Conservation (phyloP, 2,329 filamentous ascomycete genomes). For the Dothidotthia symphoricarpi region DNA sequence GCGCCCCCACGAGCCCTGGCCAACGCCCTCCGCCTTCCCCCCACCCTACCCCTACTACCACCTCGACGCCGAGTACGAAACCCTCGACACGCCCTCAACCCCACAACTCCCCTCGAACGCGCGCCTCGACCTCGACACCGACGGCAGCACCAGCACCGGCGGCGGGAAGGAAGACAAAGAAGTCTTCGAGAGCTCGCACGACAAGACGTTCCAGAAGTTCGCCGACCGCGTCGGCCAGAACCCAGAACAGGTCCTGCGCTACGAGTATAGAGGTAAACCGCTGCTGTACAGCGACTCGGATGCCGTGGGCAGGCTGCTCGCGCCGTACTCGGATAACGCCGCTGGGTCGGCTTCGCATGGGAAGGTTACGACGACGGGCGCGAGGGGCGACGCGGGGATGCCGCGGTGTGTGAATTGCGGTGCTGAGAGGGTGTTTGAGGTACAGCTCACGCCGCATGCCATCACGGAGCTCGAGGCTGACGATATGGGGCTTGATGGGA, state of each 20-base stretch:
- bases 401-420: slow-evolving; percentile 78
- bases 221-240: slow-evolving; percentile 53
- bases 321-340: slow-evolving; percentile 29
- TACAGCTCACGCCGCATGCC: slow-evolving; percentile 87
- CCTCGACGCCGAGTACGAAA: slow-evolving; percentile 88
- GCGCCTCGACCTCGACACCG: slow-evolving; percentile 75
- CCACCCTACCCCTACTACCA: slow-evolving; percentile 72
- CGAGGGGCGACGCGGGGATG: slow-evolving; percentile 49
- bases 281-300: slow-evolving; percentile 81
- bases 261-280: slow-evolving; percentile 50
- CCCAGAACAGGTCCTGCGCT: slow-evolving; percentile 52
- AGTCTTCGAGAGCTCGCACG: slow-evolving; percentile 50
- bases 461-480: slow-evolving; percentile 83
- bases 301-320: slow-evolving; percentile 65
- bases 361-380: slow-evolving; percentile 29
- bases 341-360: slow-evolving; percentile 20
- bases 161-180: slow-evolving; percentile 48
- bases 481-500: slow-evolving; percentile 69
- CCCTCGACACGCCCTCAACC: slow-evolving; percentile 67
- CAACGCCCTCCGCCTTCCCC: slow-evolving; percentile 74
- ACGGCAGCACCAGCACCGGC: slow-evolving; percentile 50
- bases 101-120: slow-evolving; percentile 77
- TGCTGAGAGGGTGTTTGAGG: slow-evolving; percentile 74
- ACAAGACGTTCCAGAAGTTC: slow-evolving; percentile 53
- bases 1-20: slow-evolving; percentile 43